Evolutionary conservation across 306 rosid genomes (phyloP), one percentile per base, ranked within the genome.

Genomic region (Cajanus cajan): DNA sequence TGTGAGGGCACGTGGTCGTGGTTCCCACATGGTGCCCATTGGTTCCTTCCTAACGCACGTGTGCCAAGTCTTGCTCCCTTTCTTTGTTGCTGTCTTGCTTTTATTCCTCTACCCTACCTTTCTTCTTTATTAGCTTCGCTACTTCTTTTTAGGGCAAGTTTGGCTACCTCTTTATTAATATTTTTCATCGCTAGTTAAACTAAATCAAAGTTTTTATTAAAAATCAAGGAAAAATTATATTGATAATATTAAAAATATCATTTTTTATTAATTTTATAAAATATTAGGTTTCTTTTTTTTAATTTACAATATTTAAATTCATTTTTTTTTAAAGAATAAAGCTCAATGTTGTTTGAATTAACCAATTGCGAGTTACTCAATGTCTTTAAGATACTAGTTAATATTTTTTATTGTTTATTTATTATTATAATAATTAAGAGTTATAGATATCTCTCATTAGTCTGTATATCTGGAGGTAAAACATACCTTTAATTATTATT

Each of bases 1-100:
- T 5, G 13, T 50, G 31, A 24, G 67, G 34, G 36, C 77, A 78
- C 41, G 19, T 68, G 75, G 66, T 21, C 45, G 67, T 82, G 90
- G 89, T 82, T 71, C 89, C 88, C 64, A 74, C 62, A 2, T 4
- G 67, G 21, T 15, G 50, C 64, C 57, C 79, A 61, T 61, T 5
- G 75, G 61, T 68, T 24, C 19, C 39, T 58, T 55, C 54, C 16
- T 19, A 44, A 66, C 71, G 82, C 90, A 87, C 91, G 92, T 88
- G 91, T 63, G 85, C 80, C 50, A 47, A 75, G 62, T 16, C 45
- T 25, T 39, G 76, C 61, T 1, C 68, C 25, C 57, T 34, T 48
- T 51, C 65, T 76, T 64, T 36, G 68, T 66, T n/a, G 75, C 83
- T 41, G 67, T 81, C 74, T 63, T 68, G 45, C 71, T 75, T 71